These are phyloP conservation scores for Musa acuminata DNA, from an alignment of 176 grass and related monocot species.

Conservation along the genomic window DNA sequence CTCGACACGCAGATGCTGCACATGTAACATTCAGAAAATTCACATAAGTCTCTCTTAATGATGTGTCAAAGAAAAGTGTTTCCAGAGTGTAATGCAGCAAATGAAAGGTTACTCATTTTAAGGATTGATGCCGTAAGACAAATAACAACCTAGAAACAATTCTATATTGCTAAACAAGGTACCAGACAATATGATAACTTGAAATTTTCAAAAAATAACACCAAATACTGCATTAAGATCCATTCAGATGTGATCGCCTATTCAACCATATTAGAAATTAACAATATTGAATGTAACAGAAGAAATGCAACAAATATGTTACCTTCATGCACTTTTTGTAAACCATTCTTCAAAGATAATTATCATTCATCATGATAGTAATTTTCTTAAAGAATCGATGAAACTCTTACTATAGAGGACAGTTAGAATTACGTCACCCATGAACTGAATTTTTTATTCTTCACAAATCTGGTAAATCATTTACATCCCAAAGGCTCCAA, in stretches of 20 bases:
- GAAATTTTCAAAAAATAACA: not conserved
- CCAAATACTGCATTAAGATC: not conserved
- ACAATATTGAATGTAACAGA: no score
- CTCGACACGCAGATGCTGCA: constrained; percentile 84
- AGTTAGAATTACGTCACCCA: no score
- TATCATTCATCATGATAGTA: not conserved
- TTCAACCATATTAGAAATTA: no score
- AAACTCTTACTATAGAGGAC: no score
- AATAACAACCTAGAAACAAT: not conserved
- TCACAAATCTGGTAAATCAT: not conserved
- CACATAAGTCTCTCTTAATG: not conserved
- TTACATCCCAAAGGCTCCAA: not conserved
- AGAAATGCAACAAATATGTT: not conserved
- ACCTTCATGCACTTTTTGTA: not conserved
- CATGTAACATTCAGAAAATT: constrained; percentile 17
- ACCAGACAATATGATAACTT: not conserved
- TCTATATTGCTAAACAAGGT: not conserved
- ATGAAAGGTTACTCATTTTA: not conserved
- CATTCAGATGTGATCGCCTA: not conserved
- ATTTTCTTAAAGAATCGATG: no score
- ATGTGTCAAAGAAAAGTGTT: not conserved
- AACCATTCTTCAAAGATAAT: not conserved
- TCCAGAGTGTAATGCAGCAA: not conserved
- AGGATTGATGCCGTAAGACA: not conserved
- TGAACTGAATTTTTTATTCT: no score